Conservation (phyloP, 305 asterid species). For the Solanum hybrid region DNA sequence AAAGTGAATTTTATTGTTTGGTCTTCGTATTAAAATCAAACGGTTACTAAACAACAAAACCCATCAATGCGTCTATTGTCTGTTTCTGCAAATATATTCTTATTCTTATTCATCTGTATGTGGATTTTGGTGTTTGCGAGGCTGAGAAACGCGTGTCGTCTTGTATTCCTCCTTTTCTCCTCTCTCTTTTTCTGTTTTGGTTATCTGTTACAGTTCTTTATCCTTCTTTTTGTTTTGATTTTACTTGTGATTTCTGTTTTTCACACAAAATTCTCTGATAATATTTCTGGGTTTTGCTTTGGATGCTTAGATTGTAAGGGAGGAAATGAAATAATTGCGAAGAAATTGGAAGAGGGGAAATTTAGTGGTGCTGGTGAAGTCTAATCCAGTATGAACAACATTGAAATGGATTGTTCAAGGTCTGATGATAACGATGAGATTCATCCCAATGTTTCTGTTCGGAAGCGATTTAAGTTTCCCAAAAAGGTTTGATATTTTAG, state of each 20-base stretch:
- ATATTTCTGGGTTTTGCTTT: conserved; percentile 12
- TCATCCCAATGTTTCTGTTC: conserved; percentile 23
- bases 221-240: conserved; percentile 11
- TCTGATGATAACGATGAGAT: conserved; percentile 36
- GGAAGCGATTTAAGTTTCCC: conserved; percentile 25
- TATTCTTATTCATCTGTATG: conserved; percentile 18
- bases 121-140: conserved; percentile 21
- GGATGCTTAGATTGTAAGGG: background rate
- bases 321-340: background rate
- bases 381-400: background rate
- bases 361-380: background rate
- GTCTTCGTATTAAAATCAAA: background rate
- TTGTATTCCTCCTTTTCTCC: conserved; percentile 18
- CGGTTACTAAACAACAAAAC: conserved; percentile 27
- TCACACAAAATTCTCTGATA: conserved; percentile 5
- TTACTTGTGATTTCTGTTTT: background rate
- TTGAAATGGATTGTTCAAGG: conserved; percentile 45
- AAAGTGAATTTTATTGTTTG: background rate
- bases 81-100: conserved; percentile 19
- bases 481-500: conserved; percentile 30
- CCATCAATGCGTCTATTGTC: conserved; percentile 37
- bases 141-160: conserved; percentile 30
- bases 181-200: conserved; percentile 6
- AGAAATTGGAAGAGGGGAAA: background rate
- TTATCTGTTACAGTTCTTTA: conserved; percentile 10